Evolutionary conservation across 1,139 yeast species (phyloP).

Genomic region (Candida albicans): DNA sequence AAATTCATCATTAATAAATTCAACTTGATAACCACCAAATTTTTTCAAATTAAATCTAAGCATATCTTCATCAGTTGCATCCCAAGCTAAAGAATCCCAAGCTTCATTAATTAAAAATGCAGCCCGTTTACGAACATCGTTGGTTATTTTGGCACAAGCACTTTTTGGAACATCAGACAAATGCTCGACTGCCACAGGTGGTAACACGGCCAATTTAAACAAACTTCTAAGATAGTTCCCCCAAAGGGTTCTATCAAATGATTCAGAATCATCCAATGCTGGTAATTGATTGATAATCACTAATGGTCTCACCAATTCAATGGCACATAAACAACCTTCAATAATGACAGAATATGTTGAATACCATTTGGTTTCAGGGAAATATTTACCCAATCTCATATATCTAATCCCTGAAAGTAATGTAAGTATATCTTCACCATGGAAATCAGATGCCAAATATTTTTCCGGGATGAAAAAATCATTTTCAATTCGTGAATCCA

Average conservation of each 20-base stretch:
- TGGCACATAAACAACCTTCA: constrained; percentile 57
- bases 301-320: constrained; percentile 58
- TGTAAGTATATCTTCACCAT: constrained; percentile 46
- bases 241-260: constrained; percentile 60
- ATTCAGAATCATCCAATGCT: constrained; percentile 45
- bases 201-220: constrained; percentile 52
- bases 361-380: constrained; percentile 69
- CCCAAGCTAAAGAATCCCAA: constrained; percentile 79
- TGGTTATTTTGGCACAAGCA: constrained; percentile 66
- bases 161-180: constrained; percentile 71
- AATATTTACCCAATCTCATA: constrained; percentile 57
- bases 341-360: constrained; percentile 63
- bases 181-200: constrained; percentile 63
- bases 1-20: constrained; percentile 55
- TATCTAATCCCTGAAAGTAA: constrained; percentile 56
- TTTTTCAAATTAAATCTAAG: constrained; percentile 60
- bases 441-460: constrained; percentile 37
- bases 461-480: constrained; percentile 36
- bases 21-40: constrained; percentile 74
- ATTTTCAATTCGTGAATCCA: constrained; percentile 24
- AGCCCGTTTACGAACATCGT: constrained; percentile 61
- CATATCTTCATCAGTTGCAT: constrained; percentile 58
- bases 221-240: constrained; percentile 62
- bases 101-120: constrained; percentile 56
- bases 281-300: constrained; percentile 58